These are phyloP conservation scores for Hypoxylon sp. DNA, from an alignment of 2,329 filamentous ascomycete species.

Conservation along the genomic window DNA sequence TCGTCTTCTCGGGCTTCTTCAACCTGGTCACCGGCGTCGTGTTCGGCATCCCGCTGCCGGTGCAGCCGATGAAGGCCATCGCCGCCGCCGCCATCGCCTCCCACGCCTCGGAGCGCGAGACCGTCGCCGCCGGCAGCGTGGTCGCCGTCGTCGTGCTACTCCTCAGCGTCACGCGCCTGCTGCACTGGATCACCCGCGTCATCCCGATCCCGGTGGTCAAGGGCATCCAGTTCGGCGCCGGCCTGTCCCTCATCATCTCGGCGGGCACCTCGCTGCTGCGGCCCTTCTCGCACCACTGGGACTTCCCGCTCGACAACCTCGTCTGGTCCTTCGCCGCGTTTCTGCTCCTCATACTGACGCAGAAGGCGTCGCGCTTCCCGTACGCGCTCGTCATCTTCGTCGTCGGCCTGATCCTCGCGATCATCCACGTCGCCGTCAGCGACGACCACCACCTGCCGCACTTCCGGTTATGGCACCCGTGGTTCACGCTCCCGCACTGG, in stretches of 20 bases:
- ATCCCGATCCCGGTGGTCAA: constrained; percentile 90
- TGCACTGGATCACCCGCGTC: constrained; percentile 74
- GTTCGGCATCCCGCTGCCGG: constrained; percentile 89
- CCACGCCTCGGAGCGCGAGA: constrained; percentile 71
- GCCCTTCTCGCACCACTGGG: constrained; percentile 68
- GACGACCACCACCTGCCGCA: constrained; percentile 54
- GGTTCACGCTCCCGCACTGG: constrained; percentile 55
- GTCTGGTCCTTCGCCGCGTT: constrained; percentile 81
- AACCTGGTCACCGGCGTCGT: constrained; percentile 83
- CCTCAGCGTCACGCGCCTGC: constrained; percentile 80
- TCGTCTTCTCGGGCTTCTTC: constrained; percentile 87
- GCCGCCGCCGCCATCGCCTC: constrained; percentile 85
- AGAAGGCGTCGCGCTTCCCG: constrained; percentile 71
- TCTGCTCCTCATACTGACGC: constrained; percentile 72
- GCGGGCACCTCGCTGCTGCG: constrained; percentile 74
- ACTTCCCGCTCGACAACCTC: constrained; percentile 76
- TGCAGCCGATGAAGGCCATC: constrained; percentile 92
- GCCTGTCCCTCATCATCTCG: constrained; percentile 80
- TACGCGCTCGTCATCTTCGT: constrained; percentile 79
- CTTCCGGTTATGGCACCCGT: constrained; percentile 68
- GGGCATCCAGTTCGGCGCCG: constrained; percentile 93
- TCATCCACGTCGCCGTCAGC: constrained; percentile 49
- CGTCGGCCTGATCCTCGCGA: constrained; percentile 72
- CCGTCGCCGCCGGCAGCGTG: constrained; percentile 83
- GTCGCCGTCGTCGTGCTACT: constrained; percentile 77